Conservation (phyloP, 1,284 basidiomycete genomes). For the Acaromyces ingoldii region DNA sequence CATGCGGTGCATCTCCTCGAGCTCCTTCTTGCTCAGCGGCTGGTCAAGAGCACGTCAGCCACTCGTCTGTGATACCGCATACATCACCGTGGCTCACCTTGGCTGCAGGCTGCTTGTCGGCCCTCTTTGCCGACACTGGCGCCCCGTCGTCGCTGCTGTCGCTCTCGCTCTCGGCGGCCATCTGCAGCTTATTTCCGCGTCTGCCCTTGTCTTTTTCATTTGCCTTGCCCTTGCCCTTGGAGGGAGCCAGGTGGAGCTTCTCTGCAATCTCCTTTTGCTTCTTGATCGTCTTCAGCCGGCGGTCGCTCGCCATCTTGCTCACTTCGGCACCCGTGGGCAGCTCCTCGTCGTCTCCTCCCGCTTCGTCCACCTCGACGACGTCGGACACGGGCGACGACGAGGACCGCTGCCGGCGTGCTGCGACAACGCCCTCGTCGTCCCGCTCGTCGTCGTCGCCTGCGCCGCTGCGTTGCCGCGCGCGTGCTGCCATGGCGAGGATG, state of each 20-base stretch:
- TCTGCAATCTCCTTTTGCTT: background rate
- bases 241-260: too few species aligned
- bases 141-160: too few species aligned
- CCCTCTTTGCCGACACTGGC: too few species aligned
- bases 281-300: background rate
- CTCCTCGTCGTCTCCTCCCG: background rate
- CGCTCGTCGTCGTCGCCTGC: background rate
- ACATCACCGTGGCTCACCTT: background rate
- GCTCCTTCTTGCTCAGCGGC: slow-evolving; percentile 37
- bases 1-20: slow-evolving; percentile 38
- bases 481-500: background rate
- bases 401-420: too few species aligned
- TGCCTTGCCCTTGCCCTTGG: background rate
- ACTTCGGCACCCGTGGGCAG: background rate
- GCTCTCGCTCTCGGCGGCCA: background rate
- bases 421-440: background rate
- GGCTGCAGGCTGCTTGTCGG: too few species aligned
- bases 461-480: too few species aligned
- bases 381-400: background rate
- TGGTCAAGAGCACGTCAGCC: slow-evolving; percentile 11
- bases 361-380: background rate
- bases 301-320: background rate
- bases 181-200: background rate
- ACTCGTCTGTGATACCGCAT: background rate
- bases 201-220: background rate